Base-by-base conservation (phyloP, 768 basidiomycete genomes). In the Boletus rufocinnamomeus region DNA sequence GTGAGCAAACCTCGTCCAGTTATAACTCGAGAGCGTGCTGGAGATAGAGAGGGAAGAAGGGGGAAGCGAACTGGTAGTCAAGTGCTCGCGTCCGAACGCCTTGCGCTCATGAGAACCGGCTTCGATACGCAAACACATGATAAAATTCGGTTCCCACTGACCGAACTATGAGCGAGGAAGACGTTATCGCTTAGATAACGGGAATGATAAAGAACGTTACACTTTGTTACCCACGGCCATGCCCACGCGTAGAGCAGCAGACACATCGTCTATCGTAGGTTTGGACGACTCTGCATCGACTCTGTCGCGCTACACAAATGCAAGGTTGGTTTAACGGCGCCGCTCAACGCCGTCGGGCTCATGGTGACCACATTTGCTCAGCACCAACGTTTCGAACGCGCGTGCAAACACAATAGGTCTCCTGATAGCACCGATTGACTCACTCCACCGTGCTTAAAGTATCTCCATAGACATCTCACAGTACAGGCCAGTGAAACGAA, bases 401-500 rank as follows among this genome's bases (percentile, higher is more conserved):
- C 58, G 43, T 34, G 35, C 50, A n/a, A 53, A 52, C 6, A 55
- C 44, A 25, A 60, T 50, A 62, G 70, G 69, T 71, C 53, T 47
- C 28, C 21, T 5, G 40, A 53, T 25, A 21, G 23, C 38, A 17
- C 50, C 30, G 44, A 45, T 61, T 30, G 16, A 27, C 23, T 37
- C 55, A 6, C 21, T 2, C 14, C 7, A 35, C 17, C 25, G n/a
- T 43, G 49, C 54, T 61, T 35, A 65, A 25, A 35, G 17, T 32
- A 45, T 52, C 28, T 23, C 30, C 6, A 13, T 50, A 67, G 65
- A 61, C 8, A 30, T 48, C 8, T 38, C 59, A 48, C 57, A 62
- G 6, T 35, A 37, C 37, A 58, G 46, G 27, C 62, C 66, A 32
- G 53, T 66, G n/a, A 89, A 85, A 62, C 80, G 84, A 21, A 78